Evolutionary conservation across 495 filamentous ascomycete species (phyloP), one percentile per base, ranked within the genome.

Genomic region (Cairneyella variabilis): DNA sequence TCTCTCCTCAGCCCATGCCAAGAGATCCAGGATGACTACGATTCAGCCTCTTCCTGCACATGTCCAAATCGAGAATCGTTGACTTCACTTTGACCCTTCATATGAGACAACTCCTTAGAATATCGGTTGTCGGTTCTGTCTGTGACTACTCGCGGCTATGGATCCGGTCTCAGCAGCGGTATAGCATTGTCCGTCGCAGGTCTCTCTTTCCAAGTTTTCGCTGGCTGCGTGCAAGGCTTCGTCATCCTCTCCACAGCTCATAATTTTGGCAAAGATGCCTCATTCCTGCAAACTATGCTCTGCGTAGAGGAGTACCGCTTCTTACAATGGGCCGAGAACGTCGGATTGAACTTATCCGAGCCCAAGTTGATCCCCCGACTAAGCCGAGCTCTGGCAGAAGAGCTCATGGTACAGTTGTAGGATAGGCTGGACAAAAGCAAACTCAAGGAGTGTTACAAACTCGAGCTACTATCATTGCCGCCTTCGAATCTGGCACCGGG

Each of bases 201-300:
- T 16, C 28, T 60, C 17, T 20, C 47, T 22, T 53, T 60, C 11
- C 55, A 58, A 26, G n/a, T 60, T 10, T 53, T 60, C 47, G 55
- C 17, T 16, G 55, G 57, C 25, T 60, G 57, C 21, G 26, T 62
- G 7, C 18, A 59, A 40, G 59, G 51, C 14, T 62, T 62, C 28
- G 32, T 59, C 16, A 44, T 62, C 16, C 56, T 62, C 28, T 59
- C 59, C 4, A 55, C 49, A 26, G 59, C 59, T 10, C 59, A 57
- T 8, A 56, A 59, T 40, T 36, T 62, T 25, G 61, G 55, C 2
- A 56, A 34, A 25, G 43, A 58, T 32, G 61, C 51, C 18, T 51
- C 54, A 17, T 11, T 50, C 3, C 34, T 59, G 20, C 23, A 36
- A 2, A 49, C 45, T 26, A 48, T 50, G 48, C 41, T 64, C 9